Conservation (phyloP, 305 asterid species). For the Fraxinus nigra region DNA sequence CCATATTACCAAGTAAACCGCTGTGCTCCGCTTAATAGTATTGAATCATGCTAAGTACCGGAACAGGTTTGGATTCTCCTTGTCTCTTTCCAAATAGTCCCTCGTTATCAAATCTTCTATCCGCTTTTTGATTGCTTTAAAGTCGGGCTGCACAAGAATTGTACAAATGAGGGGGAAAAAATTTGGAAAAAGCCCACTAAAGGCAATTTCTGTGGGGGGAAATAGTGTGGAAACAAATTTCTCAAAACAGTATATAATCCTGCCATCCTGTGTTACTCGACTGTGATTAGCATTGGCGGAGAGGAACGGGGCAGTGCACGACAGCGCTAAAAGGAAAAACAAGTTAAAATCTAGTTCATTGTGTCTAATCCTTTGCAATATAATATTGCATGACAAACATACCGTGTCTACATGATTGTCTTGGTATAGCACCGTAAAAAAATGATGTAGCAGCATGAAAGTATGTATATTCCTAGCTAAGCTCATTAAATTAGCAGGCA, state of each 20-base stretch:
- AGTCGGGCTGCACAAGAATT: slow-evolving; percentile 42
- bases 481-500: background rate
- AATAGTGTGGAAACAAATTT: background rate
- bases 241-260: background rate
- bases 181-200: background rate
- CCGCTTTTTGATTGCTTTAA: slow-evolving; percentile 49
- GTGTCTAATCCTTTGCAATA: background rate
- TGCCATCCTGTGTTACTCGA: background rate
- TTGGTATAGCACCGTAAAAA: background rate
- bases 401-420: background rate
- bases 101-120: slow-evolving; percentile 50
- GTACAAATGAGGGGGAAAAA: background rate
- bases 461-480: background rate
- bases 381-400: background rate
- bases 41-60: slow-evolving; percentile 40
- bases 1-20: background rate
- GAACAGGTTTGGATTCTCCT: slow-evolving; percentile 37
- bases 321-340: background rate
- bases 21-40: background rate
- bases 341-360: background rate
- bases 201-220: background rate
- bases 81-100: slow-evolving; percentile 51
- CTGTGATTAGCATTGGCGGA: background rate
- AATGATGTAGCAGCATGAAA: background rate
- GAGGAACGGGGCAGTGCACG: background rate